Evolutionary conservation across 306 rosid species (phyloP).

Genomic region (Crotalaria pallida): DNA sequence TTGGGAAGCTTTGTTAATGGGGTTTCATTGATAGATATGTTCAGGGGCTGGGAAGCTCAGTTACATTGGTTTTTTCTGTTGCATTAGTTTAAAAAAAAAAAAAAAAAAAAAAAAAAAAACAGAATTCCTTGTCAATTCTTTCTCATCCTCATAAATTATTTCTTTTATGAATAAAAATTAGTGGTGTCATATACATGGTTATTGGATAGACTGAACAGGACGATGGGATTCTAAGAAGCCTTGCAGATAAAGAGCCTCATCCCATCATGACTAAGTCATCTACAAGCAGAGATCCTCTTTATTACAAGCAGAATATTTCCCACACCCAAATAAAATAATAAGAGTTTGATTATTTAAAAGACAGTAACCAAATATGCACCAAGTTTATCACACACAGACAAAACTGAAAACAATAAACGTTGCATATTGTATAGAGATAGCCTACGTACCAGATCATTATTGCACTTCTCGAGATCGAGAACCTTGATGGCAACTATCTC

Average conservation of each 20-base stretch:
- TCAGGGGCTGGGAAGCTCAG: neutral
- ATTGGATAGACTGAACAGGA: neutral
- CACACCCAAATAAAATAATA: neutral
- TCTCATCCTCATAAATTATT: neutral
- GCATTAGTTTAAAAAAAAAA: too few relatives aligned
- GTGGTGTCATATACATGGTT: neutral
- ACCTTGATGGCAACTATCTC: constrained; percentile 94
- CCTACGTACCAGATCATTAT: constrained; percentile 79
- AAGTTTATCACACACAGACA: neutral
- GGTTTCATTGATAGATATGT: neutral
- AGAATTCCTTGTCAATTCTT: neutral
- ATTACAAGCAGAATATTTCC: neutral
- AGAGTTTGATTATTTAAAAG: neutral
- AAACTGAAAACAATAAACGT: neutral
- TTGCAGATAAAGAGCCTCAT: constrained; percentile 5
- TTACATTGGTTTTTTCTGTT: neutral
- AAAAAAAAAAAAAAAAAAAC: too few relatives aligned
- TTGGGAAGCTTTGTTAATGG: neutral
- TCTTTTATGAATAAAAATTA: neutral
- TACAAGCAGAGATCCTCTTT: neutral
- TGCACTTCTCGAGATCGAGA: constrained; percentile 92
- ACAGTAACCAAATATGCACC: neutral
- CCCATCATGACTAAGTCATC: neutral
- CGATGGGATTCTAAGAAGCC: neutral
- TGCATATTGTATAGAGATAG: neutral